Evolutionary conservation across 1,139 yeast genomes (phyloP), one percentile per base, ranked within the genome.

Genomic region (Hyphopichia khmerensis): DNA sequence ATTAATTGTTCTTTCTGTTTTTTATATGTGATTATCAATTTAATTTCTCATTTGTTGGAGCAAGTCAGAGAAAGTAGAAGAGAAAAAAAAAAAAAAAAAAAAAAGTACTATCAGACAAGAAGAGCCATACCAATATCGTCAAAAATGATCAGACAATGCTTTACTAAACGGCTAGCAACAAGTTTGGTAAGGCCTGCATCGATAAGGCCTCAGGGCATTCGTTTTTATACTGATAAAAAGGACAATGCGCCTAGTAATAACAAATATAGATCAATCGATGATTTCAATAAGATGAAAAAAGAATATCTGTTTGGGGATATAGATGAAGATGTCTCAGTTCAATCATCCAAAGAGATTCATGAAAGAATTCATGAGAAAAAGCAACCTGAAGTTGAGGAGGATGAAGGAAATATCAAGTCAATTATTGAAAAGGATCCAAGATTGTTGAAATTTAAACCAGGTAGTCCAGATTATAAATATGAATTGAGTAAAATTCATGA

Each of bases 401-500:
- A 51, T 7, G 47, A 47, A 15, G 18, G 48, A 14, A 57, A 59
- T 43, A 47, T 65, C 39, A 63, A 64, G 41, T 45, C 53, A 4
- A 42, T 57, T 31, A 44, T 69, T 24, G 69, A 64, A 46, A 48
- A 50, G 7, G 74, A 71, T 46, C 75, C 75, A 2, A 51, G 72
- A 17, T 58, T 72, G 36, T 41, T 48, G n/a, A 49, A 49, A 3
- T 51, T 71, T 18, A 55, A 51, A 33, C 63, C 59, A 3, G 69
- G 70, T 1, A 59, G 74, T 2, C 64, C 73, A 0, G 77, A 73
- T 35, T 71, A 69, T 49, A 69, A 69, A 45, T 64, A 69, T 18
- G 62, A 60, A 51, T 54, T 65, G 31, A 45, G 54, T 43, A 40
- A 53, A 32, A 53, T 72, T 13, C 68, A 68, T 40, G 54, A 64